phyloP scores from a whole-genome alignment of 177 flowering plant species.

The Vitis hybrid region DNA sequence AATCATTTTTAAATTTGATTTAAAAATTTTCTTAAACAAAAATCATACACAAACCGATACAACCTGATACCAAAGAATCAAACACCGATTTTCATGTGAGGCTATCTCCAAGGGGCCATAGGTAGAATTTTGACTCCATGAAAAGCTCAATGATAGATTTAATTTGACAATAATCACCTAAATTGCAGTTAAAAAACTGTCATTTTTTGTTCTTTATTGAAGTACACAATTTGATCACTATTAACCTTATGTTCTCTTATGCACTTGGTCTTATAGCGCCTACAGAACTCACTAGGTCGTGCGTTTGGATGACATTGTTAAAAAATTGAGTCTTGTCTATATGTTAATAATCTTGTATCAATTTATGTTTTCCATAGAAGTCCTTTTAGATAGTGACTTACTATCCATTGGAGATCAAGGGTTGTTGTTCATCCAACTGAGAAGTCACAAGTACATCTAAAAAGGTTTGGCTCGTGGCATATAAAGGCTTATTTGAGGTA shows the following conservation, averaged over 20 bases:
- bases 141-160: conserved; percentile 51
- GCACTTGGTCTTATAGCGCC: conserved; percentile 58
- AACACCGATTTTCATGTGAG: conserved; percentile 81
- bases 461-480: no score
- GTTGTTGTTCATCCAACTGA: no score
- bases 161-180: conserved; percentile 40
- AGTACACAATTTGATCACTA: conserved; percentile 58
- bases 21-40: no score
- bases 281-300: conserved; percentile 52
- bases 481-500: no score
- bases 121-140: conserved; percentile 68
- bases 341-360: rapidly evolving
- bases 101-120: conserved; percentile 86
- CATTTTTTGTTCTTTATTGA: conserved; percentile 30
- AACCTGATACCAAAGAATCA: conserved; percentile 73
- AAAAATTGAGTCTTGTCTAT: no score
- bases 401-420: no score
- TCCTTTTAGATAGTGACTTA: no score
- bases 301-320: conserved; percentile 31
- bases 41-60: conserved; percentile 20
- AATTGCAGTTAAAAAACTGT: conserved; percentile 42
- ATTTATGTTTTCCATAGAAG: no score
- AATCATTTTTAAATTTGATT: no score
- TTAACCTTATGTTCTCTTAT: conserved; percentile 51
- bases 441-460: no score